These are phyloP conservation scores for Eucalyptus dawsonii DNA, from an alignment of 345 rosid genomes.

Conservation along the genomic window DNA sequence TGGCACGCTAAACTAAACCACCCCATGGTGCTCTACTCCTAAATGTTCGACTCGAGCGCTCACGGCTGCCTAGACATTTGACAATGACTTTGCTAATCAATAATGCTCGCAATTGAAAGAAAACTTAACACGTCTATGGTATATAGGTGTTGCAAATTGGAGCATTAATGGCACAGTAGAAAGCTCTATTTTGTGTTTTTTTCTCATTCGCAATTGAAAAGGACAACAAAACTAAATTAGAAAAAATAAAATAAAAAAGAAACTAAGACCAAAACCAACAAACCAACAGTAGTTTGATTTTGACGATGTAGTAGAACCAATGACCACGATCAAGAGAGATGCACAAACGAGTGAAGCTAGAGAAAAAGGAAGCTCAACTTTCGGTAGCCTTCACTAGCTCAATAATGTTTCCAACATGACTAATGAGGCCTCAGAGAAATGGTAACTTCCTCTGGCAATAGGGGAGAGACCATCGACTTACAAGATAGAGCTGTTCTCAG, in stretches of 20 bases:
- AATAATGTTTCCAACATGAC: too few relatives aligned
- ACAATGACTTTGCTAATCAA: neutral
- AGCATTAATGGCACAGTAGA: neutral
- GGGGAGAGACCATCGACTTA: too few relatives aligned
- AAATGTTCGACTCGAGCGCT: neutral
- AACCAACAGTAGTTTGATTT: too few relatives aligned
- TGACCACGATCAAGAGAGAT: too few relatives aligned
- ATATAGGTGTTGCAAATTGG: neutral
- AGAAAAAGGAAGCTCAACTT: too few relatives aligned
- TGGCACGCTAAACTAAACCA: neutral
- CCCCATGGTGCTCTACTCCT: neutral
- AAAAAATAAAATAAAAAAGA: too few relatives aligned
- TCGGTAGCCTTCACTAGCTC: too few relatives aligned
- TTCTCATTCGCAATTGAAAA: neutral
- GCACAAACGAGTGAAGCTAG: too few relatives aligned
- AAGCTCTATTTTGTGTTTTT: neutral
- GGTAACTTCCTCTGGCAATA: too few relatives aligned
- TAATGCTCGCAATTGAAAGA: neutral
- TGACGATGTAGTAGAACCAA: too few relatives aligned
- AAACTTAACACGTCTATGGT: neutral
- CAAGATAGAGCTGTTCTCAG: neutral
- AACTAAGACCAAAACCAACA: too few relatives aligned
- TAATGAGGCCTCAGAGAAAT: too few relatives aligned
- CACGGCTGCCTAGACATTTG: neutral
- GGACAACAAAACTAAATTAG: fast-evolving